phyloP scores from a whole-genome alignment of 352 stramenopile genomes.

The Saprolegnia parasitica region DNA sequence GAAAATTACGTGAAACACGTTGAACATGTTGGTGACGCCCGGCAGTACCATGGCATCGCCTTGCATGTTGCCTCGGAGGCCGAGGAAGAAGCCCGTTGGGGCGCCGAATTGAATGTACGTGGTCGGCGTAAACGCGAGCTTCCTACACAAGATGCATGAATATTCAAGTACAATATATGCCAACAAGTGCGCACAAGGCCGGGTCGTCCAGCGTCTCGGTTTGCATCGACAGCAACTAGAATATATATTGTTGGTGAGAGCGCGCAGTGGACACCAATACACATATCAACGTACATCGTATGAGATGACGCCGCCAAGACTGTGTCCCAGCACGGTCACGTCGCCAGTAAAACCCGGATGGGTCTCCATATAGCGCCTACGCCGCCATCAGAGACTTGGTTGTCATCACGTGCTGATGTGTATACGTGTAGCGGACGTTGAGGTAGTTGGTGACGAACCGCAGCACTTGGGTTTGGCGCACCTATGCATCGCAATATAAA shows the following conservation, averaged over 20 bases:
- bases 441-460: conserved; percentile 19
- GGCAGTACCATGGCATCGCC: conserved; percentile 64
- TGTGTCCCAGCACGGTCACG: conserved; percentile 85
- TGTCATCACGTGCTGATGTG: not conserved
- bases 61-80: conserved; percentile 83
- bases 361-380: conserved; percentile 24
- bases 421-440: conserved; percentile 10
- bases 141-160: not conserved
- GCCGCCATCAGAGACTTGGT: not conserved
- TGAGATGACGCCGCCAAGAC: conserved; percentile 87
- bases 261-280: not conserved
- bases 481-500: not conserved
- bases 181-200: not conserved
- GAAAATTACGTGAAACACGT: conserved; percentile 92
- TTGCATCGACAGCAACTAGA: conserved; percentile 22
- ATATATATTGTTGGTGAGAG: not conserved
- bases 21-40: conserved; percentile 85
- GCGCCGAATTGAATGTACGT: conserved; percentile 89
- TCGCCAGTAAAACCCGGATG: conserved; percentile 44
- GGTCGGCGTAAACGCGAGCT: conserved; percentile 73
- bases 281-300: conserved; percentile 71
- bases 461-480: conserved; percentile 19
- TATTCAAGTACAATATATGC: too few relatives aligned
- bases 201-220: not conserved
- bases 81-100: conserved; percentile 88